Evolutionary conservation across 768 basidiomycete species (phyloP).

Genomic region (Boletellus ananiceps): DNA sequence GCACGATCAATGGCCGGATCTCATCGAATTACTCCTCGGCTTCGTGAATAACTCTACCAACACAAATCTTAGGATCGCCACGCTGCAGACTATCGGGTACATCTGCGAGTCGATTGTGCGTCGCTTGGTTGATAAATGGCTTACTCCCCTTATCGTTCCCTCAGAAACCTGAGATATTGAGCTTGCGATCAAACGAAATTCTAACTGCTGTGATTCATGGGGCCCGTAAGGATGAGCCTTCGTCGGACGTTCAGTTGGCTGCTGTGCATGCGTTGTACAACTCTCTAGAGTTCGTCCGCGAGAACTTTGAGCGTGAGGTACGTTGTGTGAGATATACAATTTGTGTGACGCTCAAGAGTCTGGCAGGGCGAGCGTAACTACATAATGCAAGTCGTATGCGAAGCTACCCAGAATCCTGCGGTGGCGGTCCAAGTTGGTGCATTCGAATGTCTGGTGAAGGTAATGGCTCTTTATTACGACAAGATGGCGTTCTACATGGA

Average conservation of each 20-base stretch:
- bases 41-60: conserved; percentile 77
- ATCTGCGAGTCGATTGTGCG: conserved; percentile 96
- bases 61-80: conserved; percentile 74
- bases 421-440: conserved; percentile 90
- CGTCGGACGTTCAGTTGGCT: conserved; percentile 84
- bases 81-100: conserved; percentile 92
- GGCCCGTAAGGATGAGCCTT: conserved; percentile 92
- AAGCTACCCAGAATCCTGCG: conserved; percentile 84
- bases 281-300: conserved; percentile 94
- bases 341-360: conserved; percentile 2
- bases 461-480: conserved; percentile 98
- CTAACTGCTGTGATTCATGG: conserved; percentile 98
- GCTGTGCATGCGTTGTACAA: conserved; percentile 92
- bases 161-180: conserved; percentile 91
- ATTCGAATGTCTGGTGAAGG: conserved; percentile 91
- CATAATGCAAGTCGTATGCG: conserved; percentile 99
- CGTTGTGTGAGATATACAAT: conserved; percentile 23
- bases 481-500: conserved; percentile 99
- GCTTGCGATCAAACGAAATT: conserved; percentile 91
- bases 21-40: conserved; percentile 83
- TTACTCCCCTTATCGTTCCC: conserved; percentile 5
- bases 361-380: conserved; percentile 95
- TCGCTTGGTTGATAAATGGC: conserved; percentile 20
- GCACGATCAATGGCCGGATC: conserved; percentile 79
- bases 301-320: conserved; percentile 97